Base-by-base conservation (phyloP, 1,139 yeast species). In the Candida albicans region DNA sequence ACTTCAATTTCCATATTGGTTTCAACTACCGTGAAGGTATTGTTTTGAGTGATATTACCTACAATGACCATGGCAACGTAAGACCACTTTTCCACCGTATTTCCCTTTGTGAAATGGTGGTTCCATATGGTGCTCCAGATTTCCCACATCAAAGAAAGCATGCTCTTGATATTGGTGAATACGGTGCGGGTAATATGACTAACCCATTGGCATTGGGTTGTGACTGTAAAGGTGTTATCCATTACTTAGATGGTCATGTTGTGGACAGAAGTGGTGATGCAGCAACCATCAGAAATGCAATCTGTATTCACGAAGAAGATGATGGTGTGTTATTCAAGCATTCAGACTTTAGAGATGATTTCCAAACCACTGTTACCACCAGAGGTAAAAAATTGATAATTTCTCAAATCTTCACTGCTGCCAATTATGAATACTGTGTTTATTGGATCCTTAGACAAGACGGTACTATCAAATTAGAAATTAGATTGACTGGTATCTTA, bases 71-170 rank as follows among this genome's bases (percentile, higher is more conserved):
- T 53, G 90, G 90, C 39, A 75, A 75, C 33, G 82, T 74, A 40
- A 75, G 90, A 64, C 82, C 90, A 30, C 64, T 86, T 48, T 84
- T 86, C 76, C 89, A 86, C 70, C 76, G 95, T 66, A 75, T 86
- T 56, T 86, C 95, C 3, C 71, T 86, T 49, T 73, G 87, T 37
- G 95, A 86, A 68, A 85, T 86, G 93, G 86, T 95, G 32, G 96
- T 88, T 50, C 96, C 96, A 28, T 88, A 88, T 61, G 95, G 91
- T 59, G 95, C 87, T 62, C 95, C 95, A 55, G 79, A 95, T 66
- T 87, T 89, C 48, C 96, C 96, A 51, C 82, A 81, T 70, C 95
- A 87, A 70, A 81, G 96, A 74, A 88, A 88, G 71, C 95, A 87
- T 74, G 96, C 96, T 27, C 88, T 86, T 63, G 95, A 86, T 67